phyloP scores from a whole-genome alignment of 352 stramenopile genomes.

The Globisporangium lucens region DNA sequence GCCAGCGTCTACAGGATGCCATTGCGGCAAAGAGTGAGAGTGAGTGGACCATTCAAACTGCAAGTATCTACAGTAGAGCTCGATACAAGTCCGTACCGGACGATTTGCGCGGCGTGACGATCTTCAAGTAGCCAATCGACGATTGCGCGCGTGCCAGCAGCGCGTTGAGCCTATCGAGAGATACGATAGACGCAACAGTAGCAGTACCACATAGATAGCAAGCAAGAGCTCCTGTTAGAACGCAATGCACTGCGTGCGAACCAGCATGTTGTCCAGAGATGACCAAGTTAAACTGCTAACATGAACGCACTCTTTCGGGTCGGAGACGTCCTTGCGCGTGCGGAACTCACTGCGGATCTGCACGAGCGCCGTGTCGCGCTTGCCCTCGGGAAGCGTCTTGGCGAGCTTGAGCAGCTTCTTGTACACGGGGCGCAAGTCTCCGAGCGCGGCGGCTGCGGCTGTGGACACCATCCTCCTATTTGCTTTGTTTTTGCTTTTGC shows the following conservation, averaged over 20 bases:
- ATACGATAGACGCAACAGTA: background rate
- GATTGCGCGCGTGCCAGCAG: conserved; percentile 79
- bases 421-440: conserved; percentile 71
- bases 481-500: background rate
- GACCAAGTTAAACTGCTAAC: background rate
- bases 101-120: conserved; percentile 69
- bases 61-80: background rate
- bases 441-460: conserved; percentile 10
- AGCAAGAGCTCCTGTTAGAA: background rate
- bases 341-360: conserved; percentile 82
- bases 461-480: conserved; percentile 27
- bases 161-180: conserved; percentile 41
- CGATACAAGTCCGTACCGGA: conserved; percentile 32
- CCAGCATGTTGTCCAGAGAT: background rate
- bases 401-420: conserved; percentile 83
- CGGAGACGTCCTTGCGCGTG: conserved; percentile 45
- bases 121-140: conserved; percentile 83
- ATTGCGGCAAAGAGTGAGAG: background rate
- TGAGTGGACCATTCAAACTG: background rate
- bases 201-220: background rate
- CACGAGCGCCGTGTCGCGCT: conserved; percentile 58
- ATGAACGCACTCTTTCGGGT: conserved; percentile 66
- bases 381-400: conserved; percentile 65
- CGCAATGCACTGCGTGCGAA: background rate
- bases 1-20: conserved; percentile 34